phyloP scores from a whole-genome alignment of 1,284 basidiomycete genomes.

The Chiua sp. region DNA sequence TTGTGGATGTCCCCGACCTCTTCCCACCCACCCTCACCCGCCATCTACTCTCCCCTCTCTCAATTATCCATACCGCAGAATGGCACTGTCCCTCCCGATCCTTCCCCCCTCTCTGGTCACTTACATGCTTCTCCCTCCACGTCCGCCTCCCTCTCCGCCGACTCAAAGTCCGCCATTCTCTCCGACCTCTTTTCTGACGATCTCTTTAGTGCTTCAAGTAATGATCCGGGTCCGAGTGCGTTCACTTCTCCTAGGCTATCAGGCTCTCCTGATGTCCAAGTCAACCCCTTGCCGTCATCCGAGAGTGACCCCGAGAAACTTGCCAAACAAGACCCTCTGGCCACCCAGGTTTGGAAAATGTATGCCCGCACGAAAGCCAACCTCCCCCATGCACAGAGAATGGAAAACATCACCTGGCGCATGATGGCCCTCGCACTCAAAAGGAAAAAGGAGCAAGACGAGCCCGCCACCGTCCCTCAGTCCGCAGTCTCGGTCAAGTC shows the following conservation, averaged over 20 bases:
- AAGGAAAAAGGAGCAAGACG: constrained; percentile 83
- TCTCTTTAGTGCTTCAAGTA: constrained; percentile 52
- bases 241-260: constrained; percentile 68
- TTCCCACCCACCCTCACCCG: constrained; percentile 49
- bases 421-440: constrained; percentile 96
- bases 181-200: constrained; percentile 77
- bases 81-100: constrained; percentile 39
- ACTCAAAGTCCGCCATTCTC: constrained; percentile 64
- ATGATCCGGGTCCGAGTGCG: constrained; percentile 50
- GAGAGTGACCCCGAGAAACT: constrained; percentile 67
- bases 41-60: constrained; percentile 36
- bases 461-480: constrained; percentile 21
- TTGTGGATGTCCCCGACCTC: constrained; percentile 81
- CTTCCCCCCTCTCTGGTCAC: constrained; percentile 38
- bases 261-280: constrained; percentile 69
- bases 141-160: constrained; percentile 43
- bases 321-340: constrained; percentile 86
- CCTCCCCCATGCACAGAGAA: constrained; percentile 90
- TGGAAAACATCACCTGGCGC: constrained; percentile 98
- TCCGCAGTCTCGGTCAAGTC: constrained; percentile 30
- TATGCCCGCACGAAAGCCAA: constrained; percentile 89
- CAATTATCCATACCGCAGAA: constrained; percentile 42
- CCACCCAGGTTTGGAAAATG: constrained; percentile 97
- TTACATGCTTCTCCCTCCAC: constrained; percentile 48
- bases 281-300: constrained; percentile 39